phyloP scores from a whole-genome alignment of 164 flowering plant genomes.

The Litsea cubeba region DNA sequence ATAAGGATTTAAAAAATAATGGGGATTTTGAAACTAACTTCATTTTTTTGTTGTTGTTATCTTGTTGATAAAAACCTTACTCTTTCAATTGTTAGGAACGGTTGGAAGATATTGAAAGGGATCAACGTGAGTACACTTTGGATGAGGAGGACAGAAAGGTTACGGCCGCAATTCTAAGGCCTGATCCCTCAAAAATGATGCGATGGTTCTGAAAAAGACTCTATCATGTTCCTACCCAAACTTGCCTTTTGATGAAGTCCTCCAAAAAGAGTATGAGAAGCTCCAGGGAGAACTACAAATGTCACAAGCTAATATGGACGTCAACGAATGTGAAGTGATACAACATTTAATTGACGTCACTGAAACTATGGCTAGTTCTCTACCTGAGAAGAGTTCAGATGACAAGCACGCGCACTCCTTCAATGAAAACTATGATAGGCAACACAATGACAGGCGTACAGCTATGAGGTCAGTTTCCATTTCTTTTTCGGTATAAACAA shows the following conservation, averaged over 20 bases:
- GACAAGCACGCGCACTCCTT: slow-evolving; percentile 17
- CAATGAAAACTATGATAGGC: slow-evolving; percentile 29
- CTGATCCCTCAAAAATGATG: slow-evolving; percentile 52
- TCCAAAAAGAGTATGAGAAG: slow-evolving; percentile 75
- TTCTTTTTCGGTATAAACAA: not conserved
- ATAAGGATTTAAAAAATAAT: too few species aligned
- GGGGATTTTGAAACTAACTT: too few species aligned
- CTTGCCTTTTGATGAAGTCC: slow-evolving; percentile 58
- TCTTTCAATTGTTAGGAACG: slow-evolving; percentile 54
- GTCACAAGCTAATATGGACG: slow-evolving; percentile 73
- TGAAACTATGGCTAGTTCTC: slow-evolving; percentile 47
- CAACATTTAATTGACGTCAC: slow-evolving; percentile 74
- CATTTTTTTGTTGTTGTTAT: too few species aligned
- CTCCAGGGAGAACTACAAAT: slow-evolving; percentile 73
- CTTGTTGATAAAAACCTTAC: not conserved
- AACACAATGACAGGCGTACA: slow-evolving; percentile 21
- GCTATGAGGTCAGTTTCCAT: slow-evolving; percentile 40
- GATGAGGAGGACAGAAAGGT: slow-evolving; percentile 80
- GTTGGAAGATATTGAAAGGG: slow-evolving; percentile 70
- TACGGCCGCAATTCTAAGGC: slow-evolving; percentile 63
- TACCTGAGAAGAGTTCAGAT: slow-evolving; percentile 39
- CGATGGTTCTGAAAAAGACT: slow-evolving; percentile 64
- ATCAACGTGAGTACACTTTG: slow-evolving; percentile 85
- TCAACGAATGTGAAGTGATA: slow-evolving; percentile 73
- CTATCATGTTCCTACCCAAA: slow-evolving; percentile 86